Base-by-base conservation (phyloP, 73 alveolate genomes). In the Stentor coeruleus region DNA sequence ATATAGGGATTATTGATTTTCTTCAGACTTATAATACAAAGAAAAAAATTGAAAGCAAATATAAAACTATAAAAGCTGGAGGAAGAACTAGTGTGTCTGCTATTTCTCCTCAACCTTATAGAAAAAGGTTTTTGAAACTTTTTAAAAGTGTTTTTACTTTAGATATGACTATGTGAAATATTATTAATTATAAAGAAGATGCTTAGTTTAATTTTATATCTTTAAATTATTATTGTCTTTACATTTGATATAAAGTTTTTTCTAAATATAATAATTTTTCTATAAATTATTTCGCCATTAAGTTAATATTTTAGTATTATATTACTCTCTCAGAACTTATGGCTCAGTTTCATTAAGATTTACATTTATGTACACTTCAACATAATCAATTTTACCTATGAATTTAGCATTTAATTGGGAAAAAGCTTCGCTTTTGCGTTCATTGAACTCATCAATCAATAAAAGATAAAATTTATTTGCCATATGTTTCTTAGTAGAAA, bases 11-110 rank as follows among this genome's bases (percentile, higher is more conserved):
- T 31, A 66, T 66, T 66, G 79, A 66, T 33, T 66, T 20, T 66
- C 33, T 66, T 20, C 79, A 66, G 33, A 66, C 79, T 66, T 66
- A 59, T 59, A 49, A 49, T 20, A 49, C 66, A 11, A 49, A 49
- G 20, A 49, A 49, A 20, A 49, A 49, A 49, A 6, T 49, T 49
- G 66, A 49, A 49, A 6, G 20, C 20, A 6, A 20, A 49, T 49
- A 49, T 49, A 49, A 49, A 49, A 49, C 6, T 6, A 6, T 49
- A 20, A 49, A 49, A 49, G 20, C 6, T 20, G 28, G 20, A 20
- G 66, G 20, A 49, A 11, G 28, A 20, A 49, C 20, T 11, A 6
- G 20, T 20, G 6, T 49, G 6, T 49, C 66, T 11, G 6, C 66
- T 6, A 49, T 49, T 49, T 6, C 66, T 49, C 66, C 66, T 49